Evolutionary conservation across 2,329 filamentous ascomycete species (phyloP).

Genomic region (Epichloe typhina): DNA sequence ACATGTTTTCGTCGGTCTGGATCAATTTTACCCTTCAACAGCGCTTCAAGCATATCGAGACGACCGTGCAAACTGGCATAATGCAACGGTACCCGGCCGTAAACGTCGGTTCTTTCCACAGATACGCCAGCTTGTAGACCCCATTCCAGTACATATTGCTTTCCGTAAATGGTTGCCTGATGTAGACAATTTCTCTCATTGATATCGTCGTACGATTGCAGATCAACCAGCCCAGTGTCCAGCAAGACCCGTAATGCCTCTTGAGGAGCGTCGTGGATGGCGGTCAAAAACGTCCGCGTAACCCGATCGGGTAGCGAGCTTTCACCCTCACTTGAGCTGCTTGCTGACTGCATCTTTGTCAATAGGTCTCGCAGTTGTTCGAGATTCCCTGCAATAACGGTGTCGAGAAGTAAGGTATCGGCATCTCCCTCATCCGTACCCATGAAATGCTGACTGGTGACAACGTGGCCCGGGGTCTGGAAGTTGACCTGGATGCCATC

Average conservation of each 20-base stretch:
- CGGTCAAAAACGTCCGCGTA: conserved; percentile 80
- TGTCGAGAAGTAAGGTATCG: conserved; percentile 78
- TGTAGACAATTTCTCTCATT: conserved; percentile 95
- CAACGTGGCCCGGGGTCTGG: conserved; percentile 49
- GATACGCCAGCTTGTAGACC: conserved; percentile 67
- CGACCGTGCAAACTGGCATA: conserved; percentile 94
- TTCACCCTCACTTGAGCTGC: conserved; percentile 43
- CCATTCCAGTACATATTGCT: conserved; percentile 60
- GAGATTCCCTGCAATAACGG: conserved; percentile 69
- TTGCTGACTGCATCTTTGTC: conserved; percentile 48
- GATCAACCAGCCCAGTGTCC: conserved; percentile 69
- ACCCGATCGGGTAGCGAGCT: conserved; percentile 56
- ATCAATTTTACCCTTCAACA: conserved; percentile 46
- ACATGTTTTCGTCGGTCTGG: no score
- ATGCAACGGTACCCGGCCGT: conserved; percentile 83
- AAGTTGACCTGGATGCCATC: conserved; percentile 91
- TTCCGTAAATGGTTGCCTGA: conserved; percentile 90
- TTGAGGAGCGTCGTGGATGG: conserved; percentile 72
- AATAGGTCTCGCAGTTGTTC: conserved; percentile 70
- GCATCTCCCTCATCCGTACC: conserved; percentile 80
- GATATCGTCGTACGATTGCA: conserved; percentile 93
- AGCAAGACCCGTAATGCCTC: conserved; percentile 65
- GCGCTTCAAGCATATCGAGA: conserved; percentile 64
- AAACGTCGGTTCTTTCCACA: conserved; percentile 74
- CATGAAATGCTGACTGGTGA: conserved; percentile 51